Evolutionary conservation across 805 yeast species (phyloP).

Genomic region (Lipomyces sp.): DNA sequence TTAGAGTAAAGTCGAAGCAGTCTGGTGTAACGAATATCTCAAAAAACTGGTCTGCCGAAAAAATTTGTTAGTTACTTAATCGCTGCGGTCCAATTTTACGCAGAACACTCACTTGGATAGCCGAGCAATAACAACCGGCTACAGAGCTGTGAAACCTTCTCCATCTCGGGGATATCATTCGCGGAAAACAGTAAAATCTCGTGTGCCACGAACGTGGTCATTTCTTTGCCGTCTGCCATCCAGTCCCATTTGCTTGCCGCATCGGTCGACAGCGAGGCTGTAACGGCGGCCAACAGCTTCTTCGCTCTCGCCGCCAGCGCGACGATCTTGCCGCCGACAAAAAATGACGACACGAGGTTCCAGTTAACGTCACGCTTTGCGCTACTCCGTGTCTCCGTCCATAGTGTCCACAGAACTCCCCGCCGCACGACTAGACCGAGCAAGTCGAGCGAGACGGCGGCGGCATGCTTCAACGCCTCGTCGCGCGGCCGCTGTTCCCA

Average conservation of each 20-base stretch:
- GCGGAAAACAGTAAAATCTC: neutral
- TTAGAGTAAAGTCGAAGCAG: neutral
- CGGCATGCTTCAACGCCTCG: neutral
- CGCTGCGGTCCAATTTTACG: too few relatives aligned
- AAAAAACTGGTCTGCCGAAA: slow-evolving; percentile 6
- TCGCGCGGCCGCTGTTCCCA: slow-evolving; percentile 5
- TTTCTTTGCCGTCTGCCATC: slow-evolving; percentile 12
- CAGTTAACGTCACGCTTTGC: slow-evolving; percentile 2
- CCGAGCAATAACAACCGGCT: slow-evolving; percentile 9
- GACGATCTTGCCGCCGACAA: slow-evolving; percentile 15
- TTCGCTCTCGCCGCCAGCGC: slow-evolving; percentile 7
- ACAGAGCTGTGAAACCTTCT: slow-evolving; percentile 5
- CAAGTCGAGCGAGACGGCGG: neutral
- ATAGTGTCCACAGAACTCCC: slow-evolving; percentile 1
- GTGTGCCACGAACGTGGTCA: slow-evolving; percentile 6
- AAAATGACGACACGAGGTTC: slow-evolving; percentile 11
- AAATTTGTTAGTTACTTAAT: too few relatives aligned
- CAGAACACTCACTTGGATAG: slow-evolving; percentile 5
- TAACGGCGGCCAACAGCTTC: neutral
- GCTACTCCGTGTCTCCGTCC: neutral
- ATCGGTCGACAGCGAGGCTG: neutral
- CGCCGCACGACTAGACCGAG: slow-evolving; percentile 1
- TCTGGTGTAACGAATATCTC: neutral
- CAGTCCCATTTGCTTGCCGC: slow-evolving; percentile 11
- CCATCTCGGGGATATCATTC: neutral